Base-by-base conservation (phyloP, 176 grass and related monocot species). In the Oryza glumipatula region DNA sequence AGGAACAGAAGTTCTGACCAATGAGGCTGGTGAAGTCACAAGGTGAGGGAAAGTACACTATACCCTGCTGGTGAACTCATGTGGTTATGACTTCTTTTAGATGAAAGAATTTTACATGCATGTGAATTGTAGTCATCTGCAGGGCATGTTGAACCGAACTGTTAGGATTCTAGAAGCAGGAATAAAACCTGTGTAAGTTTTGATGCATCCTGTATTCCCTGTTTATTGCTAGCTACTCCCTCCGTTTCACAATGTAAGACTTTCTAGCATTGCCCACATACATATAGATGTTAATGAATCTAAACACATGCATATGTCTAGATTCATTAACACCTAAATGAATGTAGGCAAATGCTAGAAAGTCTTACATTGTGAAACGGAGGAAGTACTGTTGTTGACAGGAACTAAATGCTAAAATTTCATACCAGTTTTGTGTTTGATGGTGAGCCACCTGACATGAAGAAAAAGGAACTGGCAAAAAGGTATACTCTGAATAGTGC, bases 171-270 rank as follows among this genome's bases (percentile, higher is more conserved):
- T 98, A 14, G 91, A 98, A 80, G 89, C 93, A 49, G 96, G 96
- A 88, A 92, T 98, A 67, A 94, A 98, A 74, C 96, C 93, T 81
- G 91, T 98, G 96, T 98, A 94, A 90, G 81, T 77, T 65, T 82
- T 41, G 22, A 51, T 81, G 47, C 64, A 71, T 68, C 76, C 15
- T 68, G 46, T 82, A 54, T 33, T 75, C 74, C 36, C 71, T 73
- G 11, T 83, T 85, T 24, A 6, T 76, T 83, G 13, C 22, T 84
- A 32, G 44, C 44, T 89, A 54, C 26, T 26, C 26, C 26, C 26
- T 26, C 26, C 26, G 26, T 26, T 26, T 26, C 26, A 26, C 26
- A 26, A 26, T 26, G 26, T 26, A 26, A 26, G 26, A 26, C 26
- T 26, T 26, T 26, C 26, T 26, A 26, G 26, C 26, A 26, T 26